These are phyloP conservation scores for Uronychia setigera DNA, from an alignment of 73 alveolate species.

Conservation along the genomic window DNA sequence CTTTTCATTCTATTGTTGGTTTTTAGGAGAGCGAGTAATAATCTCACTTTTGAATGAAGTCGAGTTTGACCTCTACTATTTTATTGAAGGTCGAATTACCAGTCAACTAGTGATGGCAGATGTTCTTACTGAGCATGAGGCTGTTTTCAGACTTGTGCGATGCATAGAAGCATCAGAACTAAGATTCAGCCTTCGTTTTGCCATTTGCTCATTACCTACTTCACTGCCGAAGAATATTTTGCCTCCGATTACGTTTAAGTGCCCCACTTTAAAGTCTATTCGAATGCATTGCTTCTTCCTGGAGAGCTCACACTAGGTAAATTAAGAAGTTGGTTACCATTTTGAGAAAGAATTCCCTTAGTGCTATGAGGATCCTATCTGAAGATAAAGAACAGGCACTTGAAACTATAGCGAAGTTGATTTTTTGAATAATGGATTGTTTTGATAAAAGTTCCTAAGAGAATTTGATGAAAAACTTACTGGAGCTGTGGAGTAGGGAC, in stretches of 20 bases:
- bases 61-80: conserved; percentile 9
- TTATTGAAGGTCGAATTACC: not conserved
- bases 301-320: not conserved
- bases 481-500: conserved; percentile 21
- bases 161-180: not conserved
- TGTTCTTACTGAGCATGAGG: not conserved
- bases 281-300: not conserved
- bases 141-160: not conserved
- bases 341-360: not conserved
- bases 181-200: not conserved
- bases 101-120: not conserved
- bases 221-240: not conserved
- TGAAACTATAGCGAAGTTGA: not conserved
- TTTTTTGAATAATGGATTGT: not conserved
- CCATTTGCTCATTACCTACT: not conserved
- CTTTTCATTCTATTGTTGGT: not conserved
- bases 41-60: not conserved
- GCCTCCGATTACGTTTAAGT: not conserved
- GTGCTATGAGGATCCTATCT: conserved; percentile 5
- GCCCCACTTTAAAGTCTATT: not conserved
- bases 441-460: conserved; percentile 2
- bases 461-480: conserved; percentile 14
- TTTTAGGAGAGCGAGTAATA: not conserved
- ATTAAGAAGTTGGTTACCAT: not conserved
- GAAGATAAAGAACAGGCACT: not conserved